Evolutionary conservation across 352 stramenopile species (phyloP).

Genomic region (Globisporangium paroecandrum): DNA sequence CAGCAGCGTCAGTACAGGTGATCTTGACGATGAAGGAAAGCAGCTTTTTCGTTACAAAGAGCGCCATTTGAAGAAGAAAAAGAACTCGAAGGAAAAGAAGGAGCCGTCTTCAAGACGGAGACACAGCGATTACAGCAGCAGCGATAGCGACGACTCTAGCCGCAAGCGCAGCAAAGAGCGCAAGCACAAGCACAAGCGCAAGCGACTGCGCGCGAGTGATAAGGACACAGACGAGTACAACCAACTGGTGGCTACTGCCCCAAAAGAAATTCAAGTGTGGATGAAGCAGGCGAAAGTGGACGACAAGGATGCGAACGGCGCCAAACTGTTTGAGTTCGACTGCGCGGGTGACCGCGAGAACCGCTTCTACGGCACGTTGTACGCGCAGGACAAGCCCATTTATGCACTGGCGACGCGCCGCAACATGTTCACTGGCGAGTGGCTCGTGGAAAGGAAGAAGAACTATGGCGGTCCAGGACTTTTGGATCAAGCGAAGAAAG

Average conservation of each 20-base stretch:
- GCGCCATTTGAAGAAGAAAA: not conserved
- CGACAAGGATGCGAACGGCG: slow-evolving; percentile 9
- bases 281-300: slow-evolving; percentile 4
- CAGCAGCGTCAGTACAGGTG: not conserved
- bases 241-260: slow-evolving; percentile 5
- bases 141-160: slow-evolving; percentile 4
- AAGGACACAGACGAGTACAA: not conserved
- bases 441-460: slow-evolving; percentile 26
- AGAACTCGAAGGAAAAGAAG: not conserved
- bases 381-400: slow-evolving; percentile 57
- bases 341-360: slow-evolving; percentile 65
- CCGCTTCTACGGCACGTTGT: slow-evolving; percentile 58
- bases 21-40: not conserved
- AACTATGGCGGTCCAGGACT: not conserved
- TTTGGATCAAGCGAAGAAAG: not conserved
- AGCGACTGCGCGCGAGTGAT: not conserved
- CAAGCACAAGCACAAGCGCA: slow-evolving; percentile 8
- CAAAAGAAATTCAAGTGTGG: slow-evolving; percentile 13
- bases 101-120: not conserved
- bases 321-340: slow-evolving; percentile 66
- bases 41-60: slow-evolving; percentile 5
- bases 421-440: slow-evolving; percentile 41
- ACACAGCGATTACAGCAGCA: slow-evolving; percentile 5
- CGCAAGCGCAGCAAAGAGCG: not conserved
- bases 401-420: slow-evolving; percentile 55